Evolutionary conservation across 2,329 filamentous ascomycete species (phyloP).

Genomic region (Penicillium sp.): DNA sequence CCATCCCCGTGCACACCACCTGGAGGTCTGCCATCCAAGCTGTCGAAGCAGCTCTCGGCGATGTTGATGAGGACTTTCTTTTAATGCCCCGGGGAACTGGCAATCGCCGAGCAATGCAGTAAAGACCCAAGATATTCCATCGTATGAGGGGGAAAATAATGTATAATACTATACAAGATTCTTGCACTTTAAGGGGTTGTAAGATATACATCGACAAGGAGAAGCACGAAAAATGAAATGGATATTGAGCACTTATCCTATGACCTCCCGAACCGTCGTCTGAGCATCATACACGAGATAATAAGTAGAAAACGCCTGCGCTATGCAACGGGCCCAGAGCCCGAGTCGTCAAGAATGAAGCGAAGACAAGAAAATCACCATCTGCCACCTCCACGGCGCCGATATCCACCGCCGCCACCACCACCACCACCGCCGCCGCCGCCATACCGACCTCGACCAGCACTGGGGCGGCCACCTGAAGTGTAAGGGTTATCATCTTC

Average conservation of each 20-base stretch:
- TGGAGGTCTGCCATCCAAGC: no score
- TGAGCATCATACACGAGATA: conserved; percentile 26
- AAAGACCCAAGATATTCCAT: no score
- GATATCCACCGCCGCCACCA: conserved; percentile 48
- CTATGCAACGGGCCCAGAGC: conserved; percentile 38
- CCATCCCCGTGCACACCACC: no score
- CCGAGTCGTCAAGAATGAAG: conserved; percentile 6
- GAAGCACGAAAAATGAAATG: conserved; percentile 13
- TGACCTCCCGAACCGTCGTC: conserved; percentile 22
- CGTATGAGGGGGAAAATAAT: not conserved
- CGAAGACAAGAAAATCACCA: conserved; percentile 32
- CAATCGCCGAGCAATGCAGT: no score
- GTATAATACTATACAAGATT: not conserved
- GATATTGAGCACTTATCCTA: conserved; percentile 21
- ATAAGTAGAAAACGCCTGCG: conserved; percentile 41
- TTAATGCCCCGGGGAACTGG: no score
- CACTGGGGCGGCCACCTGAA: conserved; percentile 41
- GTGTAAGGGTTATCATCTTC: conserved; percentile 55
- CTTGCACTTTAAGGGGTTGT: not conserved
- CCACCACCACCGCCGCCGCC: conserved; percentile 51
- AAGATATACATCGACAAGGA: not conserved
- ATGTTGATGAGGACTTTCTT: no score
- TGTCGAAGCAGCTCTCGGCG: no score
- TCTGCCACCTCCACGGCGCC: conserved; percentile 41
- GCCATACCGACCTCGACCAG: conserved; percentile 44